phyloP scores from a whole-genome alignment of 495 filamentous ascomycete genomes.

The Penicillium coffeae region DNA sequence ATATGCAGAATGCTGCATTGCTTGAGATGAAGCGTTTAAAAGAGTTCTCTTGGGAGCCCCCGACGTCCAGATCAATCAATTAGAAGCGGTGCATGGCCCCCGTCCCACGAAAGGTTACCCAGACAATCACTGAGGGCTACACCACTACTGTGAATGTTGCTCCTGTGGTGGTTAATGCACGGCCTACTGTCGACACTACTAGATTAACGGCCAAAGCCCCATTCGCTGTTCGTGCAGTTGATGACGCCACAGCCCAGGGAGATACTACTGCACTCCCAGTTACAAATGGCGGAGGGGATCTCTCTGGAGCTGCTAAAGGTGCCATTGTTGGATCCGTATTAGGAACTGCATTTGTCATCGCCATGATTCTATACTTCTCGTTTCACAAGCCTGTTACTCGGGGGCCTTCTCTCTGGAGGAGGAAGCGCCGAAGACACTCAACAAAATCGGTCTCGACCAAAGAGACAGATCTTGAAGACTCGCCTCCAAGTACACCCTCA shows the following conservation, averaged over 20 bases:
- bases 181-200: too few relatives aligned
- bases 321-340: not conserved
- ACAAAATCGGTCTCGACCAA: not conserved
- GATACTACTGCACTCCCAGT: not conserved
- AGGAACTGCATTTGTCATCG: not conserved
- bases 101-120: not conserved
- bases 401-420: not conserved
- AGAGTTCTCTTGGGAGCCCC: not conserved
- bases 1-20: not conserved
- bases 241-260: not conserved
- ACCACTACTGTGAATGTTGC: not conserved
- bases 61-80: not conserved
- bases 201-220: not conserved
- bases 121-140: not conserved
- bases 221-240: not conserved
- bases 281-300: not conserved
- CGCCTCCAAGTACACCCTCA: not conserved
- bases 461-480: not conserved
- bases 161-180: not conserved
- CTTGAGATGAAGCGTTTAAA: not conserved
- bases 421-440: not conserved
- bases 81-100: not conserved
- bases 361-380: not conserved
- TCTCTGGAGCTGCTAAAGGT: not conserved
- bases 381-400: too few relatives aligned